Base-by-base conservation (phyloP, 1,284 basidiomycete genomes). In the Ceratobasidium sp. region DNA sequence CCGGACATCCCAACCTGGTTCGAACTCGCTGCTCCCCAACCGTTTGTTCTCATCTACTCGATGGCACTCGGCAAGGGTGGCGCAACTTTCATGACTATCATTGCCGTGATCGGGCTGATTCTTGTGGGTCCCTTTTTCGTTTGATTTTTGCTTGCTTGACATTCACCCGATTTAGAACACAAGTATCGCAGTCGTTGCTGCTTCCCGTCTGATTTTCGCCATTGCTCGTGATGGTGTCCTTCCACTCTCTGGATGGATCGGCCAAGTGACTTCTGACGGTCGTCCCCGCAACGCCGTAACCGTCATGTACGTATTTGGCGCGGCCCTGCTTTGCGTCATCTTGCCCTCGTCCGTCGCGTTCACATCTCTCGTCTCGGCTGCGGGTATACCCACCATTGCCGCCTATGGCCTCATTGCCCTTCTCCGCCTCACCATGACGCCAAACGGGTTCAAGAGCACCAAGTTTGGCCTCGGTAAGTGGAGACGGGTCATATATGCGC, bases 151-250 rank as follows among this genome's bases (percentile, higher is more conserved):
- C 57, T 53, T 39, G 55, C 12, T 58, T 46, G n/a, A n/a, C 52
- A 36, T 36, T 5, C 57, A 3, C 26, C 32, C 69, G 26, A 70
- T 76, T 12, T 77, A 93, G 90, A 94, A 92, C 80, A 93, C 92
- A 0, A 92, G 89, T 75, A 86, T 94, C 46, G 86, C 91, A 18
- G 88, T 95, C 72, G 92, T 94, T 30, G 93, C 93, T 2, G 87
- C 93, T 14, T 94, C 92, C 16, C 88, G 93, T 5, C 85, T 96
- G 39, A 85, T 96, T 52, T 95, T 91, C 76, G 93, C 93, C 16
- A 91, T 96, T 61, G 93, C 93, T 21, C 89, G 93, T 71, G 93
- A 96, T 76, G 93, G 93, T 36, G 92, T 95, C 0, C 83, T 96
- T 18, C 93, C 93, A 0, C 79, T 92, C 71, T 93, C 92, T 0